Evolutionary conservation across 1,139 yeast species (phyloP).

Genomic region (Arxiozyma heterogenica): DNA sequence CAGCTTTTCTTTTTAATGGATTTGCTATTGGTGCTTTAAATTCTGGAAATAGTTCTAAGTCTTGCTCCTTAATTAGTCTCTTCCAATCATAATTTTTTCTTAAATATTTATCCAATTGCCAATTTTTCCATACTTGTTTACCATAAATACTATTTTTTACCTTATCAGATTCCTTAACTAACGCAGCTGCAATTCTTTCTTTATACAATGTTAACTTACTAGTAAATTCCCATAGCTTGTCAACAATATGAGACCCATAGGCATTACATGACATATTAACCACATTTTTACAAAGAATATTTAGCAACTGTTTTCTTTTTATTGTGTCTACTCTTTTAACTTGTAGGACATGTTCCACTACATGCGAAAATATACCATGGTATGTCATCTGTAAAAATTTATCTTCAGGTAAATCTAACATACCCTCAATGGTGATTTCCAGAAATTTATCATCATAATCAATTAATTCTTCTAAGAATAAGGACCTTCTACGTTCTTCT

Average conservation of each 20-base stretch:
- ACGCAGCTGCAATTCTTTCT: constrained; percentile 71
- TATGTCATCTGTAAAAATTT: constrained; percentile 61
- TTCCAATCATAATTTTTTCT: constrained; percentile 6
- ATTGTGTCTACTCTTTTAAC: constrained; percentile 45
- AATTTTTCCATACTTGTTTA: constrained; percentile 40
- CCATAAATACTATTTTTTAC: constrained; percentile 86
- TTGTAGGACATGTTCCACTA: constrained; percentile 54
- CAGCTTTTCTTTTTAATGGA: constrained; percentile 20
- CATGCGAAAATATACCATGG: constrained; percentile 86
- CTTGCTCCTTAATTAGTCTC: constrained; percentile 50
- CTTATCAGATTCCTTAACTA: constrained; percentile 50
- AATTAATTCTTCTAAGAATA: constrained; percentile 64
- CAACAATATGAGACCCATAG: constrained; percentile 87
- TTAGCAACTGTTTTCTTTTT: constrained; percentile 59
- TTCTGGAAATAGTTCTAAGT: constrained; percentile 40
- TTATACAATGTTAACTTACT: constrained; percentile 72
- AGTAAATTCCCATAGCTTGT: constrained; percentile 73
- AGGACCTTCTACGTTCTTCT: constrained; percentile 72
- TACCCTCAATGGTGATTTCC: constrained; percentile 48
- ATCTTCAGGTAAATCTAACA: constrained; percentile 50
- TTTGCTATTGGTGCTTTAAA: constrained; percentile 10
- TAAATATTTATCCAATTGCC: constrained; percentile 6
- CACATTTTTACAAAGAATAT: constrained; percentile 47
- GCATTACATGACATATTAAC: constrained; percentile 70
- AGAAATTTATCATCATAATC: constrained; percentile 55